These are phyloP conservation scores for Nephelium lappaceum DNA, from an alignment of 345 rosid species.

Conservation along the genomic window DNA sequence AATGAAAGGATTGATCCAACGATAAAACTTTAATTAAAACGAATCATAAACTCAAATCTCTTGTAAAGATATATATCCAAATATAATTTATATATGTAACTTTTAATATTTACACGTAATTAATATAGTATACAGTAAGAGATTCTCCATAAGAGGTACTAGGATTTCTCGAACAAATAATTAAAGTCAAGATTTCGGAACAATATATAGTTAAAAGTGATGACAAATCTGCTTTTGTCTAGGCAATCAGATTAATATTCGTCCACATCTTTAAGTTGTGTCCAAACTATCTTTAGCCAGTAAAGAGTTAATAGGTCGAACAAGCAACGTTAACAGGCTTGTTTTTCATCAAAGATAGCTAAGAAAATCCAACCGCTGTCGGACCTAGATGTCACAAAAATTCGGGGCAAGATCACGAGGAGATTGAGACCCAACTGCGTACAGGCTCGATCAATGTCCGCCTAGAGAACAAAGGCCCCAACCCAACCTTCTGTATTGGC, in stretches of 20 bases:
- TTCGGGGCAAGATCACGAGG: conserved; percentile 36
- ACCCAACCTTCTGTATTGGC: conserved; percentile 47
- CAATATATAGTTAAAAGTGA: background rate
- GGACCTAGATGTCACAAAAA: conserved; percentile 16
- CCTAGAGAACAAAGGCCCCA: conserved; percentile 22
- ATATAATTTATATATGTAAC: too few relatives aligned
- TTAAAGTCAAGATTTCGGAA: background rate
- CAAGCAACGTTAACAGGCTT: background rate
- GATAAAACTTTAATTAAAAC: too few relatives aligned
- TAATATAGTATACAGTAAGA: too few relatives aligned
- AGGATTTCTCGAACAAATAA: background rate
- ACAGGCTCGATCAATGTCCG: conserved; percentile 46
- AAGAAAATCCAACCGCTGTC: background rate
- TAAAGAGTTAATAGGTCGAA: background rate
- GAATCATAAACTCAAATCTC: too few relatives aligned
- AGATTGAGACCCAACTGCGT: conserved; percentile 22
- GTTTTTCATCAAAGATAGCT: too few relatives aligned
- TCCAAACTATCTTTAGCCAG: background rate
- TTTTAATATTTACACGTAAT: too few relatives aligned
- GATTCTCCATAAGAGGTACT: background rate
- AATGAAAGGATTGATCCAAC: too few relatives aligned
- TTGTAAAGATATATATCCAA: too few relatives aligned
- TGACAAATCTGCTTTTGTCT: conserved; percentile 2
- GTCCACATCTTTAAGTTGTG: background rate
- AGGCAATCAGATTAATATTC: background rate